phyloP scores from a whole-genome alignment of 1,284 basidiomycete species.

The Ceratobasidium sp. region DNA sequence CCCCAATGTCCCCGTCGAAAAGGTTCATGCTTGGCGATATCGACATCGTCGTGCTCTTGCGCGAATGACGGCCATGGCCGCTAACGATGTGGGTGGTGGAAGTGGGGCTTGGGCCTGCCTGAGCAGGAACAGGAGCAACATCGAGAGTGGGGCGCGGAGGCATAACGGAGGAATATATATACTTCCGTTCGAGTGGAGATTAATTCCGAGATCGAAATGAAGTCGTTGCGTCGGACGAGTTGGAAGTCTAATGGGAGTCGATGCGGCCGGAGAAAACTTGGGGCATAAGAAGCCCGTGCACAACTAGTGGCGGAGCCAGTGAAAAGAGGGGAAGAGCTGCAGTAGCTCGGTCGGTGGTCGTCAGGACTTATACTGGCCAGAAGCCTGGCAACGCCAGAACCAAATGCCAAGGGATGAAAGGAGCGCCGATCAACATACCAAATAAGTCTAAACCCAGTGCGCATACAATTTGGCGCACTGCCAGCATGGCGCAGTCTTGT shows the following conservation, averaged over 20 bases:
- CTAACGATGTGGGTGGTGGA: not conserved
- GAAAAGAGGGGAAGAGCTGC: conserved; percentile 5
- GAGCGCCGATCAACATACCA: conserved; percentile 33
- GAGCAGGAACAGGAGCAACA: conserved; percentile 8
- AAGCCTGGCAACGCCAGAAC: not conserved
- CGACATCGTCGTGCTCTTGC: conserved; percentile 32
- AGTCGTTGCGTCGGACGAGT: conserved; percentile 16
- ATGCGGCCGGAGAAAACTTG: not conserved
- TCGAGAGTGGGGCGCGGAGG: conserved; percentile 18
- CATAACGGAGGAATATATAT: not conserved
- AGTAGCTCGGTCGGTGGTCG: not conserved
- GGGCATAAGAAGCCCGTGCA: not conserved
- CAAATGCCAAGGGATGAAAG: not conserved
- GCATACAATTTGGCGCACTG: conserved; percentile 15
- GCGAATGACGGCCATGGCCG: not conserved
- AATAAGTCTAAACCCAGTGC: conserved; percentile 24
- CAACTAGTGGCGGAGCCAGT: not conserved
- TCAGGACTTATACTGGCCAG: conserved; percentile 12
- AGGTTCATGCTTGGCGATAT: conserved; percentile 37
- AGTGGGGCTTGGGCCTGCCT: conserved; percentile 15
- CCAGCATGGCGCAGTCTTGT: not conserved
- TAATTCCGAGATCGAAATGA: conserved; percentile 27
- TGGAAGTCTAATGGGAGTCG: conserved; percentile 4
- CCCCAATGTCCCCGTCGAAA: conserved; percentile 15
- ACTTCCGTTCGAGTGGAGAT: not conserved